Evolutionary conservation across 2,329 filamentous ascomycete species (phyloP), one percentile per base, ranked within the genome.

Genomic region (Dryadomyces quercus-mongolicae): DNA sequence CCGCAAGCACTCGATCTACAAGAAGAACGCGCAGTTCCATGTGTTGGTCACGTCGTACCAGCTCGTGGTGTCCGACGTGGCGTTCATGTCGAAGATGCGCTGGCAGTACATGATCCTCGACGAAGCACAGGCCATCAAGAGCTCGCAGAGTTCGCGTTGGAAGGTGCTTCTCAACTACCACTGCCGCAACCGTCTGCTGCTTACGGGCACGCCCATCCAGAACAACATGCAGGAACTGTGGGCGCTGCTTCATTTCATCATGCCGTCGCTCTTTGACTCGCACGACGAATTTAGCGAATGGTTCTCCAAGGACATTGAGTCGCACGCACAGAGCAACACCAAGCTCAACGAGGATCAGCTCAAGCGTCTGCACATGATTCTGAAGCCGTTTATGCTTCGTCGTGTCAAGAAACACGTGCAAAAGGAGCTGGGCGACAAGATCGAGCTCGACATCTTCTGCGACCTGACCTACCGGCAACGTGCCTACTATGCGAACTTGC

Each of bases 21-120:
- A 82, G 63, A 88, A 88, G 64, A 90, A 96, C 56, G 90, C 91
- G 0, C 84, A 90, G 15, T 97, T 98, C 74, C 93, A 98, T 66
- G 91, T 98, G 52, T 81, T 96, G 52, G 84, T 98, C 49, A 98
- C 93, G 0, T 97, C 92, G 0, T 98, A 98, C 68, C 93, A 98
- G 69, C 77, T 98, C 42, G 93, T 98, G 25, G 93, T 98, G 20
- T 88, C 91, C 25, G 93, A 98, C 67, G 88, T 94, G 1, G 85
- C 90, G 57, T 98, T 98, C 69, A 97, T 98, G 74, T 92, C 96
- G 71, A 97, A 97, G 75, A 93, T 98, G 78, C 87, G 87, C 63
- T 98, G 93, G 93, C 93, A 97, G 71, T 97, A 98, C 74, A 98
- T 98, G 93, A 96, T 98, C 68, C 80, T 98, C 44, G 93, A 98